Evolutionary conservation across 106 monocot genomes (phyloP), one percentile per base, ranked within the genome.

Genomic region (Narthecium ossifragum): DNA sequence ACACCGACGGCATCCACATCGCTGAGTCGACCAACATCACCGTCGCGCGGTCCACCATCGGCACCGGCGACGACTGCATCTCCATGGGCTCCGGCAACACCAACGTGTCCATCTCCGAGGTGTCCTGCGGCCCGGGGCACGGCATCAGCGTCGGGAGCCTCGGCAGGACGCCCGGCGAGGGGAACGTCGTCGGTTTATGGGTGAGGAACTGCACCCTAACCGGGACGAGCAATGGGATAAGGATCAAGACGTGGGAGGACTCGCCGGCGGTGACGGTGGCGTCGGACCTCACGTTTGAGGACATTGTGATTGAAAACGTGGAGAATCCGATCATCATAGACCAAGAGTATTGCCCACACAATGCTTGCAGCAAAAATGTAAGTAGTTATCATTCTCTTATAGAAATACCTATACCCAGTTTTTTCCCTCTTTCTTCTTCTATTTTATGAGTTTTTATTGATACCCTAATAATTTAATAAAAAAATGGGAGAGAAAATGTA

Each of bases 121-220:
- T 75, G 13, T 13, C 2, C 3, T 81, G 81, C 24, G 81, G 76
- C 4, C 81, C 69, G 5, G 81, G 81, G 21, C 81, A 81, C 22
- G 81, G 76, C 9, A 73, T 82, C 41, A 74, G 70, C 33, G 61
- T 87, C 8, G 86, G 78, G 2, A 82, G 86, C 46, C 52, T 87
- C 1, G 78, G 78, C 0, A 72, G 61, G 54, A 26, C 58, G 26
- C 15, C 14, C 0, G 24, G 51, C 7, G 74, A 86, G 46, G 56
- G n/a, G 32, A 56, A 74, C 18, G 86, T 86, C 6, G 7, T 24
- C 26, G 68, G 47, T 4, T 2, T 86, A 0, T 55, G 3, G 0
- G 64, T 86, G 2, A 27, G n/a, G 5, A 67, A 81, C 38, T 77
- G 67, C 63, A 80, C 77, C 15, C 36, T 86, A 6, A 69, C 17